A percentile compares a stretch with the other conserved stretches of the same genome.
Evolutionary conservation across 257 asterid genomes (phyloP).

Genomic region (Galeopsis tetrahit): DNA sequence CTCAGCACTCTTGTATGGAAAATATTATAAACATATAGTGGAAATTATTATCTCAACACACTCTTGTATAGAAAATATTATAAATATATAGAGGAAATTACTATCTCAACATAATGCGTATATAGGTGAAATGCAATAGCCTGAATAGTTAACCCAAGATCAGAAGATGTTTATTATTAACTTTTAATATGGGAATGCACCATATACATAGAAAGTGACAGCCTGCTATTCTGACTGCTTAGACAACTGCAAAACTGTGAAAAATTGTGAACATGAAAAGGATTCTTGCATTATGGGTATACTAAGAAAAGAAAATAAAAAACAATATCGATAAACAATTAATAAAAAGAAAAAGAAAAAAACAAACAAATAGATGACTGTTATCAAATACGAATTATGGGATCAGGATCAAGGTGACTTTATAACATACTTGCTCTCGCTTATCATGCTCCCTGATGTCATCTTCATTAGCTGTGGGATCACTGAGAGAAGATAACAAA

Average conservation of each 20-base stretch:
- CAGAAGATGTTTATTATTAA: constrained; percentile 6
- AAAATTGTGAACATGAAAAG: not conserved
- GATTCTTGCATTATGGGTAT: constrained; percentile 7
- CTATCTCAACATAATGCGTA: not conserved
- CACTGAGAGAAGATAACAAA: constrained; percentile 43
- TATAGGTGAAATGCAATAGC: not conserved
- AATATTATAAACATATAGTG: not conserved
- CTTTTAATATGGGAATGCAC: not conserved
- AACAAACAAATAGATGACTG: not conserved
- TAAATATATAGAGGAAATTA: not conserved
- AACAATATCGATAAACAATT: not conserved
- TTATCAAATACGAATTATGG: constrained; percentile 18
- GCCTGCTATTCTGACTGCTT: not conserved
- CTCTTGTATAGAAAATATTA: not conserved
- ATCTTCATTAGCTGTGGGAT: constrained; percentile 41
- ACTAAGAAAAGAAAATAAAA: not conserved
- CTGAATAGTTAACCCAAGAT: constrained; percentile 5
- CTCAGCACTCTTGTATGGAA: not conserved
- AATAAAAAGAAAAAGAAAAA: not conserved
- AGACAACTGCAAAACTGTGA: constrained; percentile 4
- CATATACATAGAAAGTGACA: not conserved
- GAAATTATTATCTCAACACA: not conserved
- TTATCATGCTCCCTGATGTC: constrained; percentile 44
- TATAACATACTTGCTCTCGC: constrained; percentile 63
- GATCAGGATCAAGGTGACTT: constrained; percentile 32